These are phyloP conservation scores for Globisporangium cylindrosporum DNA, from an alignment of 352 stramenopile species.

Conservation along the genomic window DNA sequence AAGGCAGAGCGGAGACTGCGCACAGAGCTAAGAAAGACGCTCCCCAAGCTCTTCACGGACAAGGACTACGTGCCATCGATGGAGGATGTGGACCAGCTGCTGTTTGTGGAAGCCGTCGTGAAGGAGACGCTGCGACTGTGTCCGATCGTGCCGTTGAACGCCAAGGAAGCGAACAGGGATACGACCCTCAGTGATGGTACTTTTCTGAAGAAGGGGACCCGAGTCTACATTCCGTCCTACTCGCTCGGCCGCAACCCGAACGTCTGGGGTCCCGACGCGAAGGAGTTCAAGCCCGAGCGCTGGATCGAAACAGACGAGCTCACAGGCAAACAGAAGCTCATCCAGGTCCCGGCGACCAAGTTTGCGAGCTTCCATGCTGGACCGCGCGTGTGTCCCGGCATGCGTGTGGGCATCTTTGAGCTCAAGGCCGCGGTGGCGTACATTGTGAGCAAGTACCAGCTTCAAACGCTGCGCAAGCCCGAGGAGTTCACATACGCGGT, in stretches of 20 bases:
- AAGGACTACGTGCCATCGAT: slow-evolving; percentile 10
- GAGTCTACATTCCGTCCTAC: slow-evolving; percentile 57
- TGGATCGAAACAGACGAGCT: slow-evolving; percentile 44
- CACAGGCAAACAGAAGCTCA: slow-evolving; percentile 20
- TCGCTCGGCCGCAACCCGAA: slow-evolving; percentile 34
- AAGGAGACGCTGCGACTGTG: slow-evolving; percentile 66
- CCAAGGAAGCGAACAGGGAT: slow-evolving; percentile 52
- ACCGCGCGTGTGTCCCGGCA: slow-evolving; percentile 41
- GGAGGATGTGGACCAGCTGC: slow-evolving; percentile 34
- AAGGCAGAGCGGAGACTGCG: slow-evolving; percentile 26
- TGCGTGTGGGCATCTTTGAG: slow-evolving; percentile 47
- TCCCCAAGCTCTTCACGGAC: slow-evolving; percentile 6
- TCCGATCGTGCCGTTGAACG: slow-evolving; percentile 58
- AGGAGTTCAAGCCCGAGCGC: slow-evolving; percentile 50
- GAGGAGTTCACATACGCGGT: slow-evolving; percentile 44
- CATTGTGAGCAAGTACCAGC: slow-evolving; percentile 38
- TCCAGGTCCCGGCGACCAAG: slow-evolving; percentile 14
- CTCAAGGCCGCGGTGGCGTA: slow-evolving; percentile 37
- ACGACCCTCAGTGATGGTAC: slow-evolving; percentile 58
- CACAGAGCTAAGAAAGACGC: slow-evolving; percentile 22
- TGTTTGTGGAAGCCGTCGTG: slow-evolving; percentile 60
- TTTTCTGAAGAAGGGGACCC: slow-evolving; percentile 43
- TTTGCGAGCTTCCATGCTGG: slow-evolving; percentile 44
- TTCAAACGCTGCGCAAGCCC: slow-evolving; percentile 33
- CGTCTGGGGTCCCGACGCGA: slow-evolving; percentile 51